Conservation (phyloP, 1,284 basidiomycete species). For the Cutaneotrichosporon cutaneum region DNA sequence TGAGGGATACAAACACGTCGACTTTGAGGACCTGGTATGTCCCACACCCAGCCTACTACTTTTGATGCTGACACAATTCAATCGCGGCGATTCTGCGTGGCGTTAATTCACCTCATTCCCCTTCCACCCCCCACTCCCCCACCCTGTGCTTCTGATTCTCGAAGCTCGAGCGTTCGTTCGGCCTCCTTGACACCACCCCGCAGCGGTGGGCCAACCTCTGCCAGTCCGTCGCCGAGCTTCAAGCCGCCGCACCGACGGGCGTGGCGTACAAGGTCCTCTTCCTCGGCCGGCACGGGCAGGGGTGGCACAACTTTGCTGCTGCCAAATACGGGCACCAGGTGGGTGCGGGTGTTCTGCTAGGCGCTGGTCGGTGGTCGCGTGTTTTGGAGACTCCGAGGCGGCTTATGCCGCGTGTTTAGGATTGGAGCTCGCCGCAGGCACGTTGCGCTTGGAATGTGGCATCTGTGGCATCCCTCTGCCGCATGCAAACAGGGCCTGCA, state of each 20-base stretch:
- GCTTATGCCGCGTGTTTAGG: too few relatives aligned
- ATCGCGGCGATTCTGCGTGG: background rate
- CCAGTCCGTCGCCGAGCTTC: constrained; percentile 32
- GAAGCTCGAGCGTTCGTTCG: constrained; percentile 46
- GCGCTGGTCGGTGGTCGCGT: too few relatives aligned
- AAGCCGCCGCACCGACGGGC: constrained; percentile 35
- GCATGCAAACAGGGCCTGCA: too few relatives aligned
- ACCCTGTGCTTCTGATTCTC: too few relatives aligned
- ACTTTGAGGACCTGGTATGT: constrained; percentile 44
- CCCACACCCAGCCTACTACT: background rate
- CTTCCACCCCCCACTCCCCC: background rate
- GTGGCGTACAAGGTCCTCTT: constrained; percentile 52
- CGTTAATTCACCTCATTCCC: background rate
- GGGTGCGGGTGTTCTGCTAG: constrained; percentile 22
- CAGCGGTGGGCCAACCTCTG: constrained; percentile 49
- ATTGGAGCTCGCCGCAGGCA: too few relatives aligned
- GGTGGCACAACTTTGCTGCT: constrained; percentile 60
- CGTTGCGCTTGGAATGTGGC: too few relatives aligned
- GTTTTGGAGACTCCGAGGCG: too few relatives aligned
- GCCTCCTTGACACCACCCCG: constrained; percentile 40
- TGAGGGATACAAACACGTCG: constrained; percentile 36
- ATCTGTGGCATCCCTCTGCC: too few relatives aligned
- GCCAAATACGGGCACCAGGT: constrained; percentile 66
- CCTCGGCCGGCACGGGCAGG: constrained; percentile 51
- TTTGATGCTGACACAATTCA: background rate